Evolutionary conservation across 2,329 filamentous ascomycete genomes (phyloP), one percentile per base, ranked within the genome.

Genomic region (Aureobasidium sp.): DNA sequence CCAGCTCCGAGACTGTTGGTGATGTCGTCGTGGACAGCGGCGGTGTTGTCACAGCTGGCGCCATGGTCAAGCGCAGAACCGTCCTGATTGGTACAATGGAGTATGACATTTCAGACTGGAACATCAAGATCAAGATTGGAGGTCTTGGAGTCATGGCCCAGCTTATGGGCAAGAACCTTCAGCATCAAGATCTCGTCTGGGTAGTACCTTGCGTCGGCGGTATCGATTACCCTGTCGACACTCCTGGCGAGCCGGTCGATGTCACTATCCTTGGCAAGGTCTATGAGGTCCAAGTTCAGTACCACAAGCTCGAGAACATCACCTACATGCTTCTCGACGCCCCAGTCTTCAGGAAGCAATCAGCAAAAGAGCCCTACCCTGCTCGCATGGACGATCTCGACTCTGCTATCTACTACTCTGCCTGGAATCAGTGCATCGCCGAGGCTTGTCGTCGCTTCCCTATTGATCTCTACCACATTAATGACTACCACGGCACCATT

Each of bases 1-100:
- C 68, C 74, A 63, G 71, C 70, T 7, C 64, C 76, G 27, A 69
- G 69, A 29, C 73, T 70, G 45, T 59, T 9, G 55, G 47, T 7
- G 41, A 41, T 14, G n/a, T 55, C 11, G 29, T 47, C 7, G 34
- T 63, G 25, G 61, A 57, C n/a, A 47, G 44, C 14, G 53, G 53
- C 7, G 47, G 27, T 3, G 20, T 59, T 3, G 31, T 63, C 8
- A 55, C 37, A 22, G 45, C 53, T 42, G 57, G 44, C 14, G 56
- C 63, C 2, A n/a, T 36, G 17, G n/a, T 51, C 15, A 70, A 70
- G 61, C 67, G 71, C 29, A 76, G 82, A n/a, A 87, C 81, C 36
- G 82, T 87, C 2, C 78, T 88, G 25, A 86, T 88, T 59, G 86
- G 84, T 14, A 88, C 86, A 7, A 87, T 88, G 83, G 86, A 88